Percentiles rank a stretch among this genome's conserved stretches.
Conservation (phyloP, 2,329 filamentous ascomycete genomes). For the Mycosphaerella sp. region DNA sequence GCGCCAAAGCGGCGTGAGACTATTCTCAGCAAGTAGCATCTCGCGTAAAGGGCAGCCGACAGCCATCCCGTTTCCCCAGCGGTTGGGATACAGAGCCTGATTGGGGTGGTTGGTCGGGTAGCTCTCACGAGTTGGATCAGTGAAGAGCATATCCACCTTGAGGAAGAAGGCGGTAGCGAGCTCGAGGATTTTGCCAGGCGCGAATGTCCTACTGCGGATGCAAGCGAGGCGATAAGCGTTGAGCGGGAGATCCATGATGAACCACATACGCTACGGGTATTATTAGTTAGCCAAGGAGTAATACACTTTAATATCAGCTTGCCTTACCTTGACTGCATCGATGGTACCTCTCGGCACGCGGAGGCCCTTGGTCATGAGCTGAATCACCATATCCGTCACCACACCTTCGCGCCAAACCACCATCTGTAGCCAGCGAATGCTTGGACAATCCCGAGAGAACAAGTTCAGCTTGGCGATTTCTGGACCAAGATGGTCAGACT, state of each 20-base stretch:
- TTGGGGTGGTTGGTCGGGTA: conserved; percentile 15
- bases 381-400: conserved; percentile 57
- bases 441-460: conserved; percentile 51
- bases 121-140: conserved; percentile 49
- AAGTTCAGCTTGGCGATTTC: conserved; percentile 14
- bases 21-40: conserved; percentile 42
- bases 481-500: conserved; percentile 11
- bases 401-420: conserved; percentile 53
- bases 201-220: conserved; percentile 49
- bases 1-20: conserved; percentile 45
- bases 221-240: conserved; percentile 51
- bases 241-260: conserved; percentile 61
- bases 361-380: conserved; percentile 54
- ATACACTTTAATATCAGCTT: conserved; percentile 13
- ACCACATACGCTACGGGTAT: conserved; percentile 59
- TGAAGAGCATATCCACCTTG: conserved; percentile 66
- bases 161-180: conserved; percentile 59
- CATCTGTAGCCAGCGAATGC: conserved; percentile 63
- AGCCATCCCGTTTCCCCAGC: conserved; percentile 12
- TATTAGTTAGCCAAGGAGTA: neutral
- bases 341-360: conserved; percentile 31
- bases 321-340: conserved; percentile 19
- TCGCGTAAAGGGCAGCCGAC: conserved; percentile 46
- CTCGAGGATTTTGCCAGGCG: conserved; percentile 56
- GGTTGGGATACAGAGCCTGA: conserved; percentile 5